Conservation (phyloP, 1,139 yeast genomes). For the Pichia norvegensis region DNA sequence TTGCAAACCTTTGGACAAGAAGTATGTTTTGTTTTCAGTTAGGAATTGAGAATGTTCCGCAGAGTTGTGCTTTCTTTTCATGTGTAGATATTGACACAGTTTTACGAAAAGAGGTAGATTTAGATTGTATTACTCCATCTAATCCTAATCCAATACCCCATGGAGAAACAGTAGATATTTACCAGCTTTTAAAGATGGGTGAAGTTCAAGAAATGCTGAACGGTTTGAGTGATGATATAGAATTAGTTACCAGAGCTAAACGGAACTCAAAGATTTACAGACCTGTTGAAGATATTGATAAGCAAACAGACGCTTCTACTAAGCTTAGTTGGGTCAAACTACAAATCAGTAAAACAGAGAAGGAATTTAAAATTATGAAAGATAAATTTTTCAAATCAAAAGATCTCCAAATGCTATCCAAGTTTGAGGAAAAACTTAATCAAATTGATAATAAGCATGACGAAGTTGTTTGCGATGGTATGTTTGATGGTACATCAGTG, state of each 20-base stretch:
- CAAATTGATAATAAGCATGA: conserved; percentile 14
- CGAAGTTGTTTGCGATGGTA: conserved; percentile 18
- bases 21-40: conserved; percentile 91
- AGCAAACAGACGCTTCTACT: conserved; percentile 21
- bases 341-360: conserved; percentile 28
- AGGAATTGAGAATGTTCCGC: conserved; percentile 86
- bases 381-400: conserved; percentile 14
- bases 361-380: conserved; percentile 26
- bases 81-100: conserved; percentile 88
- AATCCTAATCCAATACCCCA: conserved; percentile 63
- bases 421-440: conserved; percentile 12
- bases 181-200: conserved; percentile 36
- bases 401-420: conserved; percentile 12
- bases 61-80: conserved; percentile 91
- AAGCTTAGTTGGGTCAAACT: conserved; percentile 25
- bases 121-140: conserved; percentile 89
- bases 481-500: conserved; percentile 4
- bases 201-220: conserved; percentile 24
- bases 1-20: conserved; percentile 91
- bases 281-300: conserved; percentile 28
- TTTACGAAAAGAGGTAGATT: conserved; percentile 77
- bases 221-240: conserved; percentile 13
- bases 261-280: conserved; percentile 13
- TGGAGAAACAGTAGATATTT: conserved; percentile 71
- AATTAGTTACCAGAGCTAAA: conserved; percentile 9